Evolutionary conservation across 2,329 filamentous ascomycete genomes (phyloP).

Genomic region (Phaeosphaeriaceae sp.): DNA sequence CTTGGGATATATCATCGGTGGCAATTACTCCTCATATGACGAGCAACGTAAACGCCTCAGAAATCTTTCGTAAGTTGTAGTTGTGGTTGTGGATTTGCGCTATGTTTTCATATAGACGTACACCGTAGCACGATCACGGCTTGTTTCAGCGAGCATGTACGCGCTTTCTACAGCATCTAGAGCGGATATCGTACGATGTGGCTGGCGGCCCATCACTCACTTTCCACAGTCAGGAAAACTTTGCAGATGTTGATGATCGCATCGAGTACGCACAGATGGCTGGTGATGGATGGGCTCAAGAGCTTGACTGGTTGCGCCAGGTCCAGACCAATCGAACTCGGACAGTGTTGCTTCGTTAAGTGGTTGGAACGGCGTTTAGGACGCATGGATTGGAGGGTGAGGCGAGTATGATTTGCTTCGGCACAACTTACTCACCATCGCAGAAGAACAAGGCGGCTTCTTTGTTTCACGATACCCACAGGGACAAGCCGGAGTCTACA

Average conservation of each 20-base stretch:
- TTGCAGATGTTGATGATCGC: slow-evolving; percentile 1
- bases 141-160: background rate
- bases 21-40: slow-evolving; percentile 79
- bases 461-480: slow-evolving; percentile 4
- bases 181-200: background rate
- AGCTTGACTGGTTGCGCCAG: background rate
- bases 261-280: slow-evolving; percentile 1
- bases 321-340: background rate
- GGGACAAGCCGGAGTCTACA: background rate
- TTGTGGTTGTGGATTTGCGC: slow-evolving; percentile 13
- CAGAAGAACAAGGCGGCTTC: slow-evolving; percentile 13
- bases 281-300: slow-evolving; percentile 3
- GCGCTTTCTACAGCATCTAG: background rate
- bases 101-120: background rate
- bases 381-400: background rate
- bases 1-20: slow-evolving; percentile 74
- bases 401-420: slow-evolving; percentile 20
- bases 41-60: slow-evolving; percentile 70
- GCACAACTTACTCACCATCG: slow-evolving; percentile 21
- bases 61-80: slow-evolving; percentile 37
- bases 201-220: slow-evolving; percentile 5
- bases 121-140: background rate
- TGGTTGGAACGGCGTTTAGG: background rate
- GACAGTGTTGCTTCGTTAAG: background rate
- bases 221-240: slow-evolving; percentile 5